Evolutionary conservation across 495 filamentous ascomycete species (phyloP), one percentile per base, ranked within the genome.

Genomic region (Xylaria intraflava): DNA sequence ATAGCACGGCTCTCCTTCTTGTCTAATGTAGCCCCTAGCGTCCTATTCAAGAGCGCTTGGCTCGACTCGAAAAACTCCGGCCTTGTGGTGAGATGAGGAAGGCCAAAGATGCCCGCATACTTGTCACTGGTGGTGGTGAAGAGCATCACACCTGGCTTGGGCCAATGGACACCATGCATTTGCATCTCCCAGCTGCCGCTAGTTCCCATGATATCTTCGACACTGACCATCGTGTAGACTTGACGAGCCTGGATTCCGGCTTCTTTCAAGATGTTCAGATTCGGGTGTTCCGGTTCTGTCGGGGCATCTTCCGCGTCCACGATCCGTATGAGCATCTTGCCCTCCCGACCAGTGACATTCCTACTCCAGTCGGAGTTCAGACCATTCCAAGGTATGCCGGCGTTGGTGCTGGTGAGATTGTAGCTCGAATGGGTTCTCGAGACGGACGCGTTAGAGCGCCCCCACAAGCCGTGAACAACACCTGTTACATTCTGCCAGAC

Each of bases 61-160:
- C 85, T 81, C 1, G 83, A 69, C 31, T 81, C 72, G 65, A 86
- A 96, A 14, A 81, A 80, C 42, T 82, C 76, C 16, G 76, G 62
- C 12, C 81, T 83, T 12, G 88, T 76, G 6, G 84, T 73, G 26
- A 98, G 80, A 69, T 97, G 89, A 19, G 93, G 91, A 53, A 97
- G 69, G 20, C 85, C 83, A 64, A 95, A 94, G 27, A 96, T 81
- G 33, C 93, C 93, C 19, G 84, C 78, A 65, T 90, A 96, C 71
- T 94, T 96, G 65, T 95, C 87, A 62, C 88, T 94, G 11, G 90
- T 89, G 0, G 93, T 96, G 7, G 83, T 87, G 47, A 96, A 66
- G 14, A 96, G 68, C 38, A 94, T 83, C 5, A 79, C 76, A 3
- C 93, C 93, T 42, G 82, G 77, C 23, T 79, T 73, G 23, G 84